These are phyloP conservation scores for Cichorium intybus DNA, from an alignment of 140 eudicot species.

Conservation along the genomic window DNA sequence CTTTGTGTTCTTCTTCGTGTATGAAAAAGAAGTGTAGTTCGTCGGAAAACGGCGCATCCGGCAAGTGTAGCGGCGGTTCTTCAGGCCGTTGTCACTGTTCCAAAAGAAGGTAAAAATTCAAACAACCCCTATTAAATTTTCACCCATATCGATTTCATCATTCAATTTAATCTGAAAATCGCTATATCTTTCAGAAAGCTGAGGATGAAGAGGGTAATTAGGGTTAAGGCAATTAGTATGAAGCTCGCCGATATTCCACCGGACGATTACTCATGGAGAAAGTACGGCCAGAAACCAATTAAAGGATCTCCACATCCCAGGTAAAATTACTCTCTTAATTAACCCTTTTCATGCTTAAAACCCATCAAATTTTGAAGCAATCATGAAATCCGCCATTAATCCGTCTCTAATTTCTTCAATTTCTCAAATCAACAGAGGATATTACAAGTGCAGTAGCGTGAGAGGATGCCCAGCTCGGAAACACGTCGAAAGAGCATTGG, in stretches of 20 bases:
- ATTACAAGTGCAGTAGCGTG: constrained; percentile 93
- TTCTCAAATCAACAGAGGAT: constrained; percentile 50
- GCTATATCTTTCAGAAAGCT: constrained; percentile 33
- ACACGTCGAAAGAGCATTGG: constrained; percentile 89
- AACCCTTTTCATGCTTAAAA: background rate
- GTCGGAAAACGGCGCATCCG: constrained; percentile 66
- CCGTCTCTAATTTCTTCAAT: background rate
- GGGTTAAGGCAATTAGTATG: constrained; percentile 93
- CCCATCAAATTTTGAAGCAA: background rate
- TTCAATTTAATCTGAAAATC: background rate
- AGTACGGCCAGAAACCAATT: constrained; percentile 93
- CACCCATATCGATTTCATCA: background rate
- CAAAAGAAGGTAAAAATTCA: constrained; percentile 53
- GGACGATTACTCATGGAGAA: constrained; percentile 96
- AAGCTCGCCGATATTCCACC: constrained; percentile 93
- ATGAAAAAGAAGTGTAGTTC: constrained; percentile 73
- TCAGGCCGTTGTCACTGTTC: constrained; percentile 86
- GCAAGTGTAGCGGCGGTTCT: constrained; percentile 79
- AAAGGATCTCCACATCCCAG: constrained; percentile 99
- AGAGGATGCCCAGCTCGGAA: constrained; percentile 96
- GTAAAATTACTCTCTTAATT: constrained; percentile 30
- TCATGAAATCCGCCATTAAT: background rate
- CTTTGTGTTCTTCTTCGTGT: constrained; percentile 51
- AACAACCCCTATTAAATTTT: background rate
- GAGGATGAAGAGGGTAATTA: constrained; percentile 64